phyloP scores from a whole-genome alignment of 208 protist species.

The Leishmania arabica region DNA sequence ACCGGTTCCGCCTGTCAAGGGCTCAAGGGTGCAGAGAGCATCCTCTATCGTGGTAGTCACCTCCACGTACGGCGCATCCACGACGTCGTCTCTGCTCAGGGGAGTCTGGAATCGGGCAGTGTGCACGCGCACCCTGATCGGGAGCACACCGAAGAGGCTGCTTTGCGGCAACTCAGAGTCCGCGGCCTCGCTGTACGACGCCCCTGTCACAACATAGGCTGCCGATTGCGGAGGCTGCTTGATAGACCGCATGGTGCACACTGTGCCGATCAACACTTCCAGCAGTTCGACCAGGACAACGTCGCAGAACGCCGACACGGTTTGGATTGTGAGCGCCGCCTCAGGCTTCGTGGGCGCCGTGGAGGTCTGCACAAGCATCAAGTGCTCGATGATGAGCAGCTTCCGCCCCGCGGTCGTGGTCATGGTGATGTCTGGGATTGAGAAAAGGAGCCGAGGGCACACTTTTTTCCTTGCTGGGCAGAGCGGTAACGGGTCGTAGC shows the following conservation, averaged over 20 bases:
- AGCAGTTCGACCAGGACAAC: conserved; percentile 23
- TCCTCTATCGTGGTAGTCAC: conserved; percentile 11
- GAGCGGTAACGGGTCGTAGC: background rate
- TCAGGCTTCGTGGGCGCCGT: background rate
- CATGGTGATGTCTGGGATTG: conserved; percentile 29
- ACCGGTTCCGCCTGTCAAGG: background rate
- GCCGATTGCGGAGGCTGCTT: background rate
- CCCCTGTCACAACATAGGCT: background rate
- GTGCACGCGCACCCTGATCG: conserved; percentile 7
- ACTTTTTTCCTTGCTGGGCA: background rate
- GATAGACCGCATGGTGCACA: conserved; percentile 1
- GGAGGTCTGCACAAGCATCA: conserved; percentile 13
- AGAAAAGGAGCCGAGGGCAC: conserved; percentile 7
- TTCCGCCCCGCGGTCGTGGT: conserved; percentile 26
- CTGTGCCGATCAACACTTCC: conserved; percentile 2
- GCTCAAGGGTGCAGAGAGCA: background rate
- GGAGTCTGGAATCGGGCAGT: conserved; percentile 12
- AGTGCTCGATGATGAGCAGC: conserved; percentile 22
- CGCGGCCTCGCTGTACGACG: background rate
- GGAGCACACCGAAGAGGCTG: background rate
- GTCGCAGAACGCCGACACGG: conserved; percentile 4
- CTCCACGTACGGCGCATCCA: conserved; percentile 27
- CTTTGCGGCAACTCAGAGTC: background rate
- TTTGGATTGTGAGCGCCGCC: conserved; percentile 14
- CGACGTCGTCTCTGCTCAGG: conserved; percentile 6